phyloP scores from a whole-genome alignment of 1,284 basidiomycete species.

The Gomphus sp. region DNA sequence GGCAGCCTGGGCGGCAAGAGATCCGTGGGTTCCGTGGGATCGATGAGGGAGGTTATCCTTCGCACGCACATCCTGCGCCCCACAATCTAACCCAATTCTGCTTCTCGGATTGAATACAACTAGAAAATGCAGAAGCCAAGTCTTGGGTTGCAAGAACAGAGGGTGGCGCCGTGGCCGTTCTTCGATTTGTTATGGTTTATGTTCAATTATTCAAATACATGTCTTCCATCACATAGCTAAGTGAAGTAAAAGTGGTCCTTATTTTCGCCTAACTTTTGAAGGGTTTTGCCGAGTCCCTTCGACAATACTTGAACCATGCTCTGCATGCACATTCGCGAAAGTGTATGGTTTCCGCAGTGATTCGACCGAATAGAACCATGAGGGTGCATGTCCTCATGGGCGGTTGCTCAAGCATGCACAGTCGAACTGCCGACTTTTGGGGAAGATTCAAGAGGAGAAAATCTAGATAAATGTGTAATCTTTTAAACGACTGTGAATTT shows the following conservation, averaged over 20 bases:
- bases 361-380: neutral
- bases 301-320: neutral
- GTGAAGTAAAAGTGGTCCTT: no score
- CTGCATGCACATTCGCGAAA: neutral
- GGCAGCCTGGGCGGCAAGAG: neutral
- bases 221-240: neutral
- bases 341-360: neutral
- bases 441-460: neutral
- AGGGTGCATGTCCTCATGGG: neutral
- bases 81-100: neutral
- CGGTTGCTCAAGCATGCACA: no score
- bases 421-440: neutral
- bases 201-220: neutral
- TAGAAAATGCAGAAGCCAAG: neutral
- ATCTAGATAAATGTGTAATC: neutral
- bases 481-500: neutral
- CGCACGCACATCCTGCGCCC: neutral
- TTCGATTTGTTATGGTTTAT: neutral
- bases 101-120: neutral
- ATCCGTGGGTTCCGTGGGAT: slow-evolving; percentile 8
- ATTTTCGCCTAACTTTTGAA: no score
- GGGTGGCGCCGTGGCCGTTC: neutral
- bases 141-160: neutral
- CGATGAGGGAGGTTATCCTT: neutral
- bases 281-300: no score